phyloP scores from a whole-genome alignment of 73 alveolate genomes.

The Tetrahymena malaccensis region DNA sequence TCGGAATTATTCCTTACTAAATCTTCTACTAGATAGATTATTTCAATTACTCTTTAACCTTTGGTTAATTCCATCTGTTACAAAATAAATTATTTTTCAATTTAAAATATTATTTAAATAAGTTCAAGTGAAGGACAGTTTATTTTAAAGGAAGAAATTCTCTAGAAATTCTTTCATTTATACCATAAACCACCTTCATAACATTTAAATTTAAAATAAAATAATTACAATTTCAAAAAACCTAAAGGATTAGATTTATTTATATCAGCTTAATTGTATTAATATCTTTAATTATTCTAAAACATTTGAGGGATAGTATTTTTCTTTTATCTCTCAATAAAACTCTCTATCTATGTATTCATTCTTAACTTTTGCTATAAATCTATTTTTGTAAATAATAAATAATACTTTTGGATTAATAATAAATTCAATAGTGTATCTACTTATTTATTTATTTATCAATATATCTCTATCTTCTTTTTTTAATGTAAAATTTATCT shows the following conservation, averaged over 20 bases:
- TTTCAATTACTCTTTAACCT: neutral
- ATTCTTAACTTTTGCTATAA: neutral
- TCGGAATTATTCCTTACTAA: neutral
- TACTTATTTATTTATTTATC: no score
- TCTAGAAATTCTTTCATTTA: no score
- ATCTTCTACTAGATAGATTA: neutral
- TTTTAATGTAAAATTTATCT: neutral
- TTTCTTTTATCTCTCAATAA: neutral
- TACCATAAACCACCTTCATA: no score
- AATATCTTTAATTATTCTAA: neutral
- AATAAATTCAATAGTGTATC: no score
- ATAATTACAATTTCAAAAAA: neutral
- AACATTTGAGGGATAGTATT: neutral
- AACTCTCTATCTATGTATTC: neutral
- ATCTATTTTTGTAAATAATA: neutral
- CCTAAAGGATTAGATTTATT: neutral
- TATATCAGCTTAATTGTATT: neutral
- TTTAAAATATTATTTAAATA: no score
- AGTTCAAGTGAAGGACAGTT: no score
- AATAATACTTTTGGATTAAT: neutral
- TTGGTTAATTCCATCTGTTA: neutral
- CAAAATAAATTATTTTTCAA: neutral
- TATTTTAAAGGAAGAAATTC: no score
- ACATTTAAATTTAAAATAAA: no score
- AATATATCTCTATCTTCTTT: no score